phyloP scores from a whole-genome alignment of 208 protist genomes.

The Acanthamoeba divionensis region DNA sequence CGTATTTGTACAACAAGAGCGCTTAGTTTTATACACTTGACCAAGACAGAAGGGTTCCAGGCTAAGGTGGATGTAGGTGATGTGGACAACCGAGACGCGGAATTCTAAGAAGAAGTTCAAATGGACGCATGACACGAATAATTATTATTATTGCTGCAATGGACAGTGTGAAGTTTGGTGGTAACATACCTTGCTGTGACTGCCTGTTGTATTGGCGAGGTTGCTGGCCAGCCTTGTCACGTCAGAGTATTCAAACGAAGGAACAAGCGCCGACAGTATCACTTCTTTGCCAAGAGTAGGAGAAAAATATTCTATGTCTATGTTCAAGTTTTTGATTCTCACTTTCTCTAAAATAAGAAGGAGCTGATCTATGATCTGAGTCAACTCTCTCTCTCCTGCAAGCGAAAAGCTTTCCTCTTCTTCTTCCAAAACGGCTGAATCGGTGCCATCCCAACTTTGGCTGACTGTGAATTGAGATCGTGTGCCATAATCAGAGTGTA shows the following conservation, averaged over 20 bases:
- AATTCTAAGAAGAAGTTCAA: not conserved
- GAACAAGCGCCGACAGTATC: not conserved
- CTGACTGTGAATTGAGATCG: not conserved
- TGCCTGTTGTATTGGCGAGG: not conserved
- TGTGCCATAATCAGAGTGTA: slow-evolving; percentile 32
- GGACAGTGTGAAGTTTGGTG: not conserved
- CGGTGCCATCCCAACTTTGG: not conserved
- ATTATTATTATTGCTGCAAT: not conserved
- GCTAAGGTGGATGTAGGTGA: not conserved
- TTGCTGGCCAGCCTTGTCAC: slow-evolving; percentile 11
- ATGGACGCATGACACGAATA: not conserved
- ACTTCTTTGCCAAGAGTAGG: not conserved
- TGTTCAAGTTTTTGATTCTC: slow-evolving; percentile 13
- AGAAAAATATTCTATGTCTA: slow-evolving; percentile 35
- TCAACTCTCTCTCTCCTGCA: slow-evolving; percentile 4
- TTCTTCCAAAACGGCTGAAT: not conserved
- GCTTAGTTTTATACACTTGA: slow-evolving; percentile 32
- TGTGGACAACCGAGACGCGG: not conserved
- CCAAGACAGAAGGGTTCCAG: slow-evolving; percentile 43
- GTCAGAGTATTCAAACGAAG: slow-evolving; percentile 48
- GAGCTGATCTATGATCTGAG: slow-evolving; percentile 30
- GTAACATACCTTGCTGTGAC: not conserved
- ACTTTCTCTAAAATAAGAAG: slow-evolving; percentile 51
- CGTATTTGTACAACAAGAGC: not conserved
- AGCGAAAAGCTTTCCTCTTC: not conserved